phyloP scores from a whole-genome alignment of 192 early-diverging fungal genomes.

The Backusella circina region DNA sequence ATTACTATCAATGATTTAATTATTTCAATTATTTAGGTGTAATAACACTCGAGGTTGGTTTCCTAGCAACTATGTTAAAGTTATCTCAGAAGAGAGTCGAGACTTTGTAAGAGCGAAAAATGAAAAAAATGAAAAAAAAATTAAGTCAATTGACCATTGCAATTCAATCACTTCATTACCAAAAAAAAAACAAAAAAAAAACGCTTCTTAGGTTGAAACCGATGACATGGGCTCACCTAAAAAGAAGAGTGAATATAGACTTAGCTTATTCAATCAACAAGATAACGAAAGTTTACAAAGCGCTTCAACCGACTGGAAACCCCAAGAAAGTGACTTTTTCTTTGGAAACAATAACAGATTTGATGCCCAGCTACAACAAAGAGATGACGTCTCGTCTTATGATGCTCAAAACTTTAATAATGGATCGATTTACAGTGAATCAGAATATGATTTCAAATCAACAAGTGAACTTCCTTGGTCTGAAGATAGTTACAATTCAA shows the following conservation, averaged over 20 bases:
- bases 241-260: not conserved
- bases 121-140: not conserved
- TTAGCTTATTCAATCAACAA: not conserved
- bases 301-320: not conserved
- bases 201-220: not conserved
- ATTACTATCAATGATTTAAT: not conserved
- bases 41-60: slow-evolving; percentile 84
- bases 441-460: not conserved
- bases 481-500: not conserved
- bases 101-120: not conserved
- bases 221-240: not conserved
- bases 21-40: slow-evolving; percentile 30
- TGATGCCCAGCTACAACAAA: not conserved
- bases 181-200: not conserved
- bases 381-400: not conserved
- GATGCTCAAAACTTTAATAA: not conserved
- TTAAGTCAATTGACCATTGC: not conserved
- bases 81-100: slow-evolving; percentile 25
- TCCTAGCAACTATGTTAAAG: slow-evolving; percentile 81
- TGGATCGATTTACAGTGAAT: not conserved
- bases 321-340: not conserved
- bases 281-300: not conserved
- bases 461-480: not conserved
- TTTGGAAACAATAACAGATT: not conserved
- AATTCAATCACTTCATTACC: too few species aligned